phyloP scores from a whole-genome alignment of 2,329 filamentous ascomycete species.

The Diplodia intermedia region DNA sequence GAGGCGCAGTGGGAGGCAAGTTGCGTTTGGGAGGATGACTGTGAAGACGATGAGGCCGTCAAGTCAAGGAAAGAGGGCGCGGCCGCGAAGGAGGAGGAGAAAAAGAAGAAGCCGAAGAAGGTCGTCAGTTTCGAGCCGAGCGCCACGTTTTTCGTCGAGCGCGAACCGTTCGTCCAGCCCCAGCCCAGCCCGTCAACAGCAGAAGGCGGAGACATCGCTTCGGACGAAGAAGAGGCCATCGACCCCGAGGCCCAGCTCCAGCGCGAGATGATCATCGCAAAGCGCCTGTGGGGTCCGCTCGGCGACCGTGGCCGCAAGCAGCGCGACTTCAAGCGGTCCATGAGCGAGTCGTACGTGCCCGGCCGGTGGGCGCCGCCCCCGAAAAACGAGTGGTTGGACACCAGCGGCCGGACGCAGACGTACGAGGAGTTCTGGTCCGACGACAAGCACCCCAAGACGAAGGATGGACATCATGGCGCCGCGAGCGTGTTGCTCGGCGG shows the following conservation, averaged over 20 bases:
- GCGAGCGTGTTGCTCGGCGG: slow-evolving; percentile 1
- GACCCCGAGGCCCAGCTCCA: background rate
- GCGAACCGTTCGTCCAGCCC: background rate
- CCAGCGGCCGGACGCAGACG: slow-evolving; percentile 5
- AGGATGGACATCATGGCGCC: background rate
- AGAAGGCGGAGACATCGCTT: background rate
- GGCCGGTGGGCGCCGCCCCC: slow-evolving; percentile 11
- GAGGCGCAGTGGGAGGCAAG: slow-evolving; percentile 2
- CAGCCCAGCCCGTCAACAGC: background rate
- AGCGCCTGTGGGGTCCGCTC: slow-evolving; percentile 20
- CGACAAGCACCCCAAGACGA: background rate
- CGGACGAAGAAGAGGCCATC: background rate
- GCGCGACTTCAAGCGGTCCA: slow-evolving; percentile 10
- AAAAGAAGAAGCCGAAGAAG: background rate
- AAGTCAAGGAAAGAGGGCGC: background rate
- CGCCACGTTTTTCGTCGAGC: background rate
- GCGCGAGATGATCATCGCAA: background rate
- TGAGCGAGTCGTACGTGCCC: slow-evolving; percentile 1
- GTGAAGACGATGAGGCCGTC: background rate
- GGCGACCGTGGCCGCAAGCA: slow-evolving; percentile 9
- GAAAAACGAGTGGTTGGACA: slow-evolving; percentile 14
- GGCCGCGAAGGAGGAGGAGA: background rate
- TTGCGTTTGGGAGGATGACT: background rate
- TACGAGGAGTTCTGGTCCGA: slow-evolving; percentile 12
- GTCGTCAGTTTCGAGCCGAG: background rate